Conservation (phyloP, 139 green algal species). For the Chloropicon primus region DNA sequence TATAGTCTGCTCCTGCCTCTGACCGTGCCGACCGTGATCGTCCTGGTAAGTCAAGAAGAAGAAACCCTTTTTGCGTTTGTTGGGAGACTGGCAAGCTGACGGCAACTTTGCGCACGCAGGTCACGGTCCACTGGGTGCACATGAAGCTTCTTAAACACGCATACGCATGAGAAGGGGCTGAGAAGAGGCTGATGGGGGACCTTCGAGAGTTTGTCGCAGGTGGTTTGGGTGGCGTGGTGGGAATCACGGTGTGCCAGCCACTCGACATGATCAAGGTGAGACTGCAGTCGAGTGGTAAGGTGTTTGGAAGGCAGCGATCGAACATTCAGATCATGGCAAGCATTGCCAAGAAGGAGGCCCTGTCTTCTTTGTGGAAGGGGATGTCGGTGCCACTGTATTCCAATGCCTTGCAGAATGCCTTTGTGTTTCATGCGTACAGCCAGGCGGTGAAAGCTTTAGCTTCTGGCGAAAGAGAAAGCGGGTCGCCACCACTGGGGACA, state of each 20-base stretch:
- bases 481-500: not conserved
- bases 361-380: not conserved
- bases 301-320: not conserved
- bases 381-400: not conserved
- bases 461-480: not conserved
- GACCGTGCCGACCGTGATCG: not conserved
- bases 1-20: not conserved
- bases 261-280: constrained; percentile 2
- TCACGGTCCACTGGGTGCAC: not conserved
- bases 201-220: not conserved
- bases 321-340: not conserved
- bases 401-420: not conserved
- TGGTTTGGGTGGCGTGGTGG: not conserved
- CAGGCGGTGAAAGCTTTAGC: not conserved
- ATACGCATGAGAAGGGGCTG: not conserved
- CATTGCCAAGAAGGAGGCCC: not conserved
- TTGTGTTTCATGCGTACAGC: not conserved
- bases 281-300: not conserved
- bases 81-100: no score
- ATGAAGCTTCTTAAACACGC: not conserved
- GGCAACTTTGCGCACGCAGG: no score
- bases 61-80: no score
- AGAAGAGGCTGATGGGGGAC: not conserved
- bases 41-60: no score
- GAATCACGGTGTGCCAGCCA: not conserved